Evolutionary conservation across 257 asterid species (phyloP).

Genomic region (Thymus mandschuricus): DNA sequence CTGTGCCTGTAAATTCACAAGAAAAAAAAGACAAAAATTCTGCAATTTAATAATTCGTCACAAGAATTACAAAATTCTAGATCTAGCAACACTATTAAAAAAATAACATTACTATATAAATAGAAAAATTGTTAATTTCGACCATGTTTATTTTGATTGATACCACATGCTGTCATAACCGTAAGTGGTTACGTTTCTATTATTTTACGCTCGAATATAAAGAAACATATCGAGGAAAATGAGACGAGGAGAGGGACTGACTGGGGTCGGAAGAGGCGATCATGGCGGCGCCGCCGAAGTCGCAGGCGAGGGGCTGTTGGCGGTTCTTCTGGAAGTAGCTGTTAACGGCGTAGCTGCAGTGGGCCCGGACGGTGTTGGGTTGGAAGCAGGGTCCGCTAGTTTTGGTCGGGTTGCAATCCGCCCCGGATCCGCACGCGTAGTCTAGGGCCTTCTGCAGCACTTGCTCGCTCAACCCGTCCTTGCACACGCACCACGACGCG

Average conservation of each 20-base stretch:
- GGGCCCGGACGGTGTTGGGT: conserved; percentile 75
- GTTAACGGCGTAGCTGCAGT: conserved; percentile 86
- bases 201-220: too few relatives aligned
- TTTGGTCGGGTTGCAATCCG: conserved; percentile 74
- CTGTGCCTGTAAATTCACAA: conserved; percentile 48
- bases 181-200: too few relatives aligned
- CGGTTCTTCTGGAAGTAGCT: conserved; percentile 77
- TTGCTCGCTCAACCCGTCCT: conserved; percentile 58
- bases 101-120: background rate
- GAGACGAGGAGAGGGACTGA: conserved; percentile 30
- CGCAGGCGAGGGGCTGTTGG: conserved; percentile 65
- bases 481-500: conserved; percentile 87
- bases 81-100: background rate
- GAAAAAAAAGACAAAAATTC: background rate
- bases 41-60: background rate
- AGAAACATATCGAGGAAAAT: background rate
- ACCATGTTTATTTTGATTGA: background rate
- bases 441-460: conserved; percentile 72
- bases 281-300: conserved; percentile 70
- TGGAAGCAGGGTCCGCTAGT: conserved; percentile 61
- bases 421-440: conserved; percentile 92
- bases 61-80: conserved; percentile 18
- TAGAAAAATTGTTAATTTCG: background rate
- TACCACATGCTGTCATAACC: background rate
- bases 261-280: conserved; percentile 65